Conservation (phyloP, 306 rosid species). For the Ochetophila trinervis region DNA sequence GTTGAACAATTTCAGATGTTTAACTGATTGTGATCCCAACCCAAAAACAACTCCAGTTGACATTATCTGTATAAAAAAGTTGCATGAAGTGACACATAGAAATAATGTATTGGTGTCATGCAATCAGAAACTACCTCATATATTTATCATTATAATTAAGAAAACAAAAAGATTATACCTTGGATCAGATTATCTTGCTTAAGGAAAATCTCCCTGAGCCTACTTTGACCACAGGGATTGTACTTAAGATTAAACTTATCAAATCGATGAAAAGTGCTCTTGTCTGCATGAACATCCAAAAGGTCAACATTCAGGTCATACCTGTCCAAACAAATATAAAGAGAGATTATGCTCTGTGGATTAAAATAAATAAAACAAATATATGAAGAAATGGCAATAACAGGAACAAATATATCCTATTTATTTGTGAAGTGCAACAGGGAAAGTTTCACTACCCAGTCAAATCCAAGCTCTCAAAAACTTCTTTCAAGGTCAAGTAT, state of each 20-base stretch:
- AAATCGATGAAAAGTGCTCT: constrained; percentile 99
- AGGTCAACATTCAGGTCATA: constrained; percentile 98
- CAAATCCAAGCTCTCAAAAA: constrained; percentile 95
- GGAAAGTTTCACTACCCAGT: constrained; percentile 57
- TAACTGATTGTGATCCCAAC: too few species aligned
- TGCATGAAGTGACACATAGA: neutral
- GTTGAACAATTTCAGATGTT: neutral
- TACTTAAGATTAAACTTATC: constrained; percentile 98
- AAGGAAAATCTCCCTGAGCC: constrained; percentile 97
- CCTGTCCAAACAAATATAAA: constrained; percentile 48
- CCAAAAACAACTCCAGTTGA: too few species aligned
- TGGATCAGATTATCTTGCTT: constrained; percentile 98
- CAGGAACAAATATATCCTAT: neutral
- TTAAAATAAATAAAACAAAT: constrained; percentile 8
- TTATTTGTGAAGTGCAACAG: neutral
- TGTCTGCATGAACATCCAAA: constrained; percentile 99
- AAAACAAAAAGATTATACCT: constrained; percentile 46
- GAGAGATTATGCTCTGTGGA: constrained; percentile 21
- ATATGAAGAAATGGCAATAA: constrained; percentile 4
- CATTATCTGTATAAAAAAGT: neutral
- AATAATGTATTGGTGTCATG: neutral
- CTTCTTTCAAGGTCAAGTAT: constrained; percentile 95
- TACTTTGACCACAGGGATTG: constrained; percentile 99
- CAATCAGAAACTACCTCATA: neutral
- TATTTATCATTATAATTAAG: constrained; percentile 1